Base-by-base conservation (phyloP, 78 protist genomes). In the Isochrysis galbana region DNA sequence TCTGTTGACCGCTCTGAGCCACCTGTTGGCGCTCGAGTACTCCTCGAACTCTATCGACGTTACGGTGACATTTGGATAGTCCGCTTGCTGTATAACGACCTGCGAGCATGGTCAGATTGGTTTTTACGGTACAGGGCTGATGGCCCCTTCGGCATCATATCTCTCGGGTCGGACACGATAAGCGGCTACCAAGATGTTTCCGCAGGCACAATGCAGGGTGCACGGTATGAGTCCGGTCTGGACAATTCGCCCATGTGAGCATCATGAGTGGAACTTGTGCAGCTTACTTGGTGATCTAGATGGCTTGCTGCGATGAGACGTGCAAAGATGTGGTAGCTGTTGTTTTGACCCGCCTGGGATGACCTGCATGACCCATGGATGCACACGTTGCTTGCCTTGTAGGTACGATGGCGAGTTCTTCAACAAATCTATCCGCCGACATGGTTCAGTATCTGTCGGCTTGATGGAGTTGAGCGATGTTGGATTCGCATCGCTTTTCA, bases 231-330 rank as follows among this genome's bases (percentile, higher is more conserved):
- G 74, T 19, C 36, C 74, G 91, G 91, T n/a, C 91, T 87, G 25
- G 91, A 87, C 47, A 87, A 87, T 25, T 48, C 74, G 44, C 91
- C 91, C 38, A 87, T 87, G 91, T n/a, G n/a, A n/a, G n/a, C n/a
- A n/a, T n/a, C n/a, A n/a, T n/a, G n/a, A n/a, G n/a, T n/a, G n/a
- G n/a, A n/a, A n/a, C n/a, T n/a, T n/a, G n/a, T n/a, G n/a, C n/a
- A n/a, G n/a, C n/a, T n/a, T n/a, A n/a, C n/a, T n/a, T n/a, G n/a
- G n/a, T n/a, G n/a, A n/a, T n/a, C n/a, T n/a, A n/a, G n/a, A n/a
- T n/a, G n/a, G n/a, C n/a, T n/a, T n/a, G n/a, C n/a, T n/a, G n/a
- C n/a, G n/a, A n/a, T n/a, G n/a, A n/a, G n/a, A n/a, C n/a, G n/a
- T n/a, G n/a, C n/a, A n/a, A n/a, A n/a, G n/a, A n/a, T n/a, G n/a